Base-by-base conservation (phyloP, 2,329 filamentous ascomycete species). In the Sporothrix euskadiensis region DNA sequence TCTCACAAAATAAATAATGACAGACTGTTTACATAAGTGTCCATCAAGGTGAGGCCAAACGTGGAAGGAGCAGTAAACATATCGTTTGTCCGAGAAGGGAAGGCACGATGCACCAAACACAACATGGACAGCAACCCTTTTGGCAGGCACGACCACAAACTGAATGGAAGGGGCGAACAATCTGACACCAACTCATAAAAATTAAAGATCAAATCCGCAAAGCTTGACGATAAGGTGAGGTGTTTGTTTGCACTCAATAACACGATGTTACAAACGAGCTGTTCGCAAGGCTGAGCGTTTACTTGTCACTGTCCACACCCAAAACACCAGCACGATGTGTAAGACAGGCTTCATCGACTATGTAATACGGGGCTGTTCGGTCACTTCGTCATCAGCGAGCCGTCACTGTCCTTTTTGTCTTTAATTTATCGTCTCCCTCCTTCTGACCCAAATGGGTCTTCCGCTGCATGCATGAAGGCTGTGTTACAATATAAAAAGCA, bases 91-190 rank as follows among this genome's bases (percentile, higher is more conserved):
- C 30, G 10, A 0, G 32, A n/a, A 16, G 10, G 59, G 71, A 72
- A 72, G 61, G 61, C 59, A 68, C 61, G 63, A 68, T 47, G 39
- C 71, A 16, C 1, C 63, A 59, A 47, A 57, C 19, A 26, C 12
- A 16, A 41, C 9, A 22, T n/a, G 47, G 12, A 9, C 52, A 12
- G 22, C 52, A 10, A 49, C 14, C 2, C 44, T 49, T 49, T n/a
- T 12, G 52, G 52, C 52, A 56, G 22, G 8, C 22, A 56, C 12
- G 30, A 19, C 30, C 19, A 56, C 57, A 61, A 59, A 35, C 54
- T n/a, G 35, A 59, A 59, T 2, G 54, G 69, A 59, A 63, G 56
- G 56, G 26, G 56, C 56, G 41, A 35, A 7, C 16, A 4, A 59
- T 32, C 56, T 59, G 56, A 35, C 16, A 59, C 7, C 9, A 14